Conservation (phyloP, 1,139 yeast species). For the Protomyces pachydermus region DNA sequence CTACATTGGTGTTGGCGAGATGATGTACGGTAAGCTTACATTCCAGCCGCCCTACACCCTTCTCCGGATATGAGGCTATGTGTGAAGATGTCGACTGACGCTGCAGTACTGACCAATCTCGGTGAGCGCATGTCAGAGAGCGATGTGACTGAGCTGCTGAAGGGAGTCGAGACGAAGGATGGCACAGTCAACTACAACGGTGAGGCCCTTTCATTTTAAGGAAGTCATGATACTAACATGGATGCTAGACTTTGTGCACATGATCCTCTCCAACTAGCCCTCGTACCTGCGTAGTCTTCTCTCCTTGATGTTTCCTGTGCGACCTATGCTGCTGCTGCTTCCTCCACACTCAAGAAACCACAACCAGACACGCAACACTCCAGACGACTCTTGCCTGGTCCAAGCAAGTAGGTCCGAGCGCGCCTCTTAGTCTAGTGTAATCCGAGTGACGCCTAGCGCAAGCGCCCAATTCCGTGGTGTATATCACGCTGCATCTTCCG, state of each 20-base stretch:
- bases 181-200: slow-evolving; percentile 91
- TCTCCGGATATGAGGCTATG: no score
- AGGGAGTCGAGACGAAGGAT: slow-evolving; percentile 89
- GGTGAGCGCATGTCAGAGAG: slow-evolving; percentile 86
- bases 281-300: no score
- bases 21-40: slow-evolving; percentile 55
- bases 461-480: no score
- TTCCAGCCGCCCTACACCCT: not conserved
- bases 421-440: no score
- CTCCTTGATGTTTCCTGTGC: no score
- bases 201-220: slow-evolving; percentile 17
- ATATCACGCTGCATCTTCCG: no score
- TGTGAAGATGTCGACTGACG: not conserved
- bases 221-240: not conserved
- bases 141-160: slow-evolving; percentile 92
- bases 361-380: no score
- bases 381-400: no score
- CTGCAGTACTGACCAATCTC: slow-evolving; percentile 65
- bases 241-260: slow-evolving; percentile 68
- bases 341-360: no score
- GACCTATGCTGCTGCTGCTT: no score
- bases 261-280: slow-evolving; percentile 72
- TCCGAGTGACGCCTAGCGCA: no score
- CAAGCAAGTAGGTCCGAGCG: no score
- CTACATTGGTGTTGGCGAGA: slow-evolving; percentile 92